Percentiles rank a stretch among this genome's conserved stretches.
phyloP scores from a whole-genome alignment of 2,329 filamentous ascomycete species.

The Leptoxyphium fumago region DNA sequence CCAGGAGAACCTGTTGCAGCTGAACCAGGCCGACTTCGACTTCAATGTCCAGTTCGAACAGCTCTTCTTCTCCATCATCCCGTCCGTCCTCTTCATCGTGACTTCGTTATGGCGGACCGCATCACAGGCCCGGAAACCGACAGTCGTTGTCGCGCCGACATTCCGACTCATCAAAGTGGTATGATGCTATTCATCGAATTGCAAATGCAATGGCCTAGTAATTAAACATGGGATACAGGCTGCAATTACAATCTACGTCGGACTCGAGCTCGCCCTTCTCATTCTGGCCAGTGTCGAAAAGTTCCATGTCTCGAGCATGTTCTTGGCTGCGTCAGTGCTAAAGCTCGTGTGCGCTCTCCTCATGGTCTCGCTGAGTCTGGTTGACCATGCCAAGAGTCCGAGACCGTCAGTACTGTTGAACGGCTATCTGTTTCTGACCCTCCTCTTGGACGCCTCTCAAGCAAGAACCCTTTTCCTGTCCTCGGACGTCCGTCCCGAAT shows the following conservation, averaged over 20 bases:
- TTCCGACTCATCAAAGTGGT: not conserved
- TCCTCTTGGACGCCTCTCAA: not conserved
- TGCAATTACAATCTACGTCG: not conserved
- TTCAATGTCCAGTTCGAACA: not conserved
- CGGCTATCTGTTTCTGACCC: not conserved
- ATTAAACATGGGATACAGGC: not conserved
- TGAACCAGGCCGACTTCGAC: not conserved
- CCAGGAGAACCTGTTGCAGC: not conserved
- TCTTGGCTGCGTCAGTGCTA: not conserved
- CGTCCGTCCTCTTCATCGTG: not conserved
- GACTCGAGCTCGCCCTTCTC: not conserved
- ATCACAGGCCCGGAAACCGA: not conserved
- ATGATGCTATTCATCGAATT: not conserved
- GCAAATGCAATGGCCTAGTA: not conserved
- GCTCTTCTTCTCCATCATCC: not conserved
- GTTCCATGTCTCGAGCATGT: not conserved
- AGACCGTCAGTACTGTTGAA: not conserved
- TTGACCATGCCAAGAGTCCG: not conserved
- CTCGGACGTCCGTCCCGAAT: not conserved
- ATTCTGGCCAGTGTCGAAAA: not conserved
- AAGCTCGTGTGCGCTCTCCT: not conserved
- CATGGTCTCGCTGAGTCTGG: not conserved
- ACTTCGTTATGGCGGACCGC: not conserved
- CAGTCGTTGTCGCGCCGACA: not conserved
- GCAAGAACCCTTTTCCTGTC: not conserved